Conservation (phyloP, 164 flowering plant genomes). For the Berberis thunbergii region DNA sequence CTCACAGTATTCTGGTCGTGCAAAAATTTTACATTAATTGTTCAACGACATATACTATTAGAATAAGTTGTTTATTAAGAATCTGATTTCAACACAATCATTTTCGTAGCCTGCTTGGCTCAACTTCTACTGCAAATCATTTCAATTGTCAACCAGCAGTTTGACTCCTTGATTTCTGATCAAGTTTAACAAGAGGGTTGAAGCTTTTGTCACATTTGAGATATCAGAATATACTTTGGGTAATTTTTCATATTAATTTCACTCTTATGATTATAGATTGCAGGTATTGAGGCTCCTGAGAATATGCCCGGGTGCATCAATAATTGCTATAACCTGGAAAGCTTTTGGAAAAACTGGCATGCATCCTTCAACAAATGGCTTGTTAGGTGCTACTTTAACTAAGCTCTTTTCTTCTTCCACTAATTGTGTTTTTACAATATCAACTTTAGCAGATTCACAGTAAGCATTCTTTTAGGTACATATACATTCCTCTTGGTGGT, state of each 20-base stretch:
- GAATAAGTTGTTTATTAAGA: too few species aligned
- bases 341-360: slow-evolving; percentile 99
- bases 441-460: slow-evolving; percentile 4
- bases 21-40: not conserved
- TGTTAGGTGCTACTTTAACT: slow-evolving; percentile 48
- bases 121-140: too few species aligned
- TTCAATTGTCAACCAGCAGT: too few species aligned
- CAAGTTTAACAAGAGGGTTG: too few species aligned
- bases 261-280: slow-evolving; percentile 34
- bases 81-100: too few species aligned
- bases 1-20: not conserved
- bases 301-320: slow-evolving; percentile 95
- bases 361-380: slow-evolving; percentile 98
- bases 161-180: too few species aligned
- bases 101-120: too few species aligned
- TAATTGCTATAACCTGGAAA: slow-evolving; percentile 85
- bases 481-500: slow-evolving; percentile 98
- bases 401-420: not conserved
- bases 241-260: too few species aligned
- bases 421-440: not conserved
- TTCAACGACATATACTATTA: not conserved
- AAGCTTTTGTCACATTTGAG: too few species aligned
- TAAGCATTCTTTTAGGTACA: slow-evolving; percentile 43
- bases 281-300: slow-evolving; percentile 83
- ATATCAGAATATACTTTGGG: too few species aligned